Percentiles rank a stretch among this genome's conserved stretches.
phyloP scores from a whole-genome alignment of 176 grass and related monocot genomes.

The Luzula sylvatica region DNA sequence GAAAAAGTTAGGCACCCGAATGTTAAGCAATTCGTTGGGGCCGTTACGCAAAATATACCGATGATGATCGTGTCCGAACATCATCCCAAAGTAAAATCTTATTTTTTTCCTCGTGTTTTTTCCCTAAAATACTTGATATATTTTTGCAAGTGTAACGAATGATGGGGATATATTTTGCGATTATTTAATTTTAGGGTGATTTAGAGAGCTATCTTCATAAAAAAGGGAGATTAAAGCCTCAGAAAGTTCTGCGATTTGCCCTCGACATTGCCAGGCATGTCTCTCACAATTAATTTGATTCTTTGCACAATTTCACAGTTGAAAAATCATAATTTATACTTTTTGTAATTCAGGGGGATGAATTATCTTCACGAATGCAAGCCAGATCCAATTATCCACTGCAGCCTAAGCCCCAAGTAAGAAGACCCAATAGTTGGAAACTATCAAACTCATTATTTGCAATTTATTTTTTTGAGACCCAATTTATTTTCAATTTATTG shows the following conservation, averaged over 20 bases:
- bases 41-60: constrained; percentile 65
- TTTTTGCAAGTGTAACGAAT: too few species aligned
- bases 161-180: constrained; percentile 7
- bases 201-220: constrained; percentile 48
- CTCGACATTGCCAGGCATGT: constrained; percentile 76
- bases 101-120: too few species aligned
- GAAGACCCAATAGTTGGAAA: constrained; percentile 52
- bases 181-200: too few species aligned
- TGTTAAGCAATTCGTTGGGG: constrained; percentile 61
- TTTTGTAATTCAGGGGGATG: constrained; percentile 54
- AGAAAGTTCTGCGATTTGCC: constrained; percentile 63
- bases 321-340: too few species aligned
- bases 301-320: too few species aligned
- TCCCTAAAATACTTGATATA: too few species aligned
- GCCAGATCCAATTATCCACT: constrained; percentile 82
- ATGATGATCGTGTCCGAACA: constrained; percentile 77
- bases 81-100: constrained; percentile 32
- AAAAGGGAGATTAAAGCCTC: constrained; percentile 50
- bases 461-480: too few species aligned
- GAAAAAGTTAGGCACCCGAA: constrained; percentile 75
- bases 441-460: not conserved
- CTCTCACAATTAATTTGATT: too few species aligned
- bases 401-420: constrained; percentile 89
- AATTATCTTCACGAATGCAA: constrained; percentile 78
- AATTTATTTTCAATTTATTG: too few species aligned